Evolutionary conservation across 768 basidiomycete genomes (phyloP), one percentile per base, ranked within the genome.

Genomic region (Leccinum rimulosum): DNA sequence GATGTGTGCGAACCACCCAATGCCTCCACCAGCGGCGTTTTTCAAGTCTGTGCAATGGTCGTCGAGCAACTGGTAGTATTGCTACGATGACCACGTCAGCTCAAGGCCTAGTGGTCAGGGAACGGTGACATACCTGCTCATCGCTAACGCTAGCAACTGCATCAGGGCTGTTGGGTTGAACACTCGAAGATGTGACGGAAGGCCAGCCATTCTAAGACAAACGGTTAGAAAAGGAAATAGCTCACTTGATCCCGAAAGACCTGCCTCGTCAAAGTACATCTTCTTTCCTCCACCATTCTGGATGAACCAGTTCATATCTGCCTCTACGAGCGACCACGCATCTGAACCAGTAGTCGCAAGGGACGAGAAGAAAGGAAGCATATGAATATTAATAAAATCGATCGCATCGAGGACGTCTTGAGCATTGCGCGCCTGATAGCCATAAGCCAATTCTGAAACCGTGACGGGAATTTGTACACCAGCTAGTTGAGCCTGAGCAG

Each of bases 1-100:
- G 55, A 91, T 85, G 68, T 91, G 90, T 28, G 87, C 87, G 64
- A 92, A 92, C 90, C 89, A 92, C 11, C 89, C 88, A 36, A 91
- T 74, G 25, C 88, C 88, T 22, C 88, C 88, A 3, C 80, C 81
- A 30, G 72, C 61, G 27, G 82, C 81, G 0, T 62, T 66, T 72
- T 91, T 91, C 66, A 91, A 77, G 64, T 84, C 78, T 10, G 75
- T 65, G 66, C 89, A 91, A 56, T 87, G 80, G 1, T 75, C 68
- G 62, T 92, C 87, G 15, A 91, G 80, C 12, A 91, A 70, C 19
- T 72, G 71, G 61, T 77, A 90, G 66, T 90, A 91, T 57, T 88
- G 61, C 61, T 64, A 55, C 22, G 40, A 43, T 25, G 19, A 57
- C 4, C 35, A 12, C 2, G 19, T 60, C 59, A 61, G 30, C 15